Evolutionary conservation across 2,329 filamentous ascomycete species (phyloP), one percentile per base, ranked within the genome.

Genomic region (Capronia coronata): DNA sequence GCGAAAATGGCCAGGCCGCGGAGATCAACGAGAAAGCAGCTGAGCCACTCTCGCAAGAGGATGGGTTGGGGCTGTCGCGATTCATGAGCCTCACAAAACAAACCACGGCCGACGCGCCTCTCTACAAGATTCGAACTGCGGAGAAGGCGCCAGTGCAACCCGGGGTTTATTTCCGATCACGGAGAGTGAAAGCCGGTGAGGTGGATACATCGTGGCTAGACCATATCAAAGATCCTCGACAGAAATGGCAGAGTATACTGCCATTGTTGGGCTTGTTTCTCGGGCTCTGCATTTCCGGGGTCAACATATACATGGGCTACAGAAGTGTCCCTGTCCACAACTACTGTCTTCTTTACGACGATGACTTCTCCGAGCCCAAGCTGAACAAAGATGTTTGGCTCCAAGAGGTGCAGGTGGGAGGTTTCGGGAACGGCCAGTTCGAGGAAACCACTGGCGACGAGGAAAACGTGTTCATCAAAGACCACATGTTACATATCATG

Each of bases 201-300:
- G 67, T 86, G 1, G 82, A 88, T 64, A 84, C 86, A 68, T 84
- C 86, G 13, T 93, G 87, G 87, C 67, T 84, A 25, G 68, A 77
- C 3, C 7, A 8, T n/a, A 83, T 81, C 64, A 80, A 73, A 48
- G 83, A 89, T 57, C 82, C 84, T 13, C 84, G 82, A 65, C 85
- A 91, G 74, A 91, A 88, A 71, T 93, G 86, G 86, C 27, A 29
- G 40, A 43, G 22, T 29, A n/a, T 43, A 14, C 14, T 49, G 18
- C 29, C 40, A 2, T 49, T 39, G 40, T 14, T 10, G 23, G 25
- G 18, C 16, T 42, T 39, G 39, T 40, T 29, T 48, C 54, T 48
- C 56, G 69, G 70, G 2, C 53, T 71, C 21, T 58, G 55, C 11
- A 59, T 64, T 18, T 65, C 66, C 2, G 68, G 53, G 27, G 59